Percentiles rank a stretch among this genome's conserved stretches.
These are phyloP conservation scores for Melampsora americana DNA, from an alignment of 1,284 basidiomycete species.

Conservation along the genomic window DNA sequence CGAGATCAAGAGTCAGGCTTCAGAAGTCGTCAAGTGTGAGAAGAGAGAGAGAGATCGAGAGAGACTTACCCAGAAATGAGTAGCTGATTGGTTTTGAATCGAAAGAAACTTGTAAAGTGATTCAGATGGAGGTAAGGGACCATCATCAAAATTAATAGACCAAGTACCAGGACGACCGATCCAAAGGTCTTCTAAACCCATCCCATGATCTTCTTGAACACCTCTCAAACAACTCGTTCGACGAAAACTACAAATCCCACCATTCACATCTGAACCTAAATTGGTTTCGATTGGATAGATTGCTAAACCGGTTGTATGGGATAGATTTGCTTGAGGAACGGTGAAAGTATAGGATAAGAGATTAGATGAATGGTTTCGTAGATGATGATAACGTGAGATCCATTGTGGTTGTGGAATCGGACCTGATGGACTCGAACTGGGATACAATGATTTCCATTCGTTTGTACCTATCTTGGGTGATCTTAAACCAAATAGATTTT, in stretches of 20 bases:
- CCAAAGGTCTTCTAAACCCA: constrained; percentile 30
- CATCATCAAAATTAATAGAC: constrained; percentile 42
- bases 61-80: constrained; percentile 34
- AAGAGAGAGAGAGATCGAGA: too few species aligned
- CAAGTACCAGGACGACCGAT: constrained; percentile 24
- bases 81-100: constrained; percentile 11
- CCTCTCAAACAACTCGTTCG: constrained; percentile 33
- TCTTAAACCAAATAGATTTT: constrained; percentile 8
- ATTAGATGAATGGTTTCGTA: neutral
- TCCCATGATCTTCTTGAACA: constrained; percentile 1
- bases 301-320: constrained; percentile 15
- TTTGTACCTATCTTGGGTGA: constrained; percentile 16
- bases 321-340: constrained; percentile 18
- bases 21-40: too few species aligned
- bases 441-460: constrained; percentile 36
- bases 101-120: constrained; percentile 20
- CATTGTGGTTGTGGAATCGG: constrained; percentile 14
- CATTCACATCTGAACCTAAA: constrained; percentile 16
- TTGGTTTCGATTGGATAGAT: constrained; percentile 17
- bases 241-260: constrained; percentile 39
- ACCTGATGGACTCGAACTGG: constrained; percentile 13
- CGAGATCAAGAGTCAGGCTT: too few species aligned
- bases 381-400: constrained; percentile 30
- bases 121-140: constrained; percentile 22
- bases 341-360: neutral